A percentile compares a stretch with the other conserved stretches of the same genome.
Conservation (phyloP, 2,329 filamentous ascomycete genomes). For the Sclerotinia spermophila region DNA sequence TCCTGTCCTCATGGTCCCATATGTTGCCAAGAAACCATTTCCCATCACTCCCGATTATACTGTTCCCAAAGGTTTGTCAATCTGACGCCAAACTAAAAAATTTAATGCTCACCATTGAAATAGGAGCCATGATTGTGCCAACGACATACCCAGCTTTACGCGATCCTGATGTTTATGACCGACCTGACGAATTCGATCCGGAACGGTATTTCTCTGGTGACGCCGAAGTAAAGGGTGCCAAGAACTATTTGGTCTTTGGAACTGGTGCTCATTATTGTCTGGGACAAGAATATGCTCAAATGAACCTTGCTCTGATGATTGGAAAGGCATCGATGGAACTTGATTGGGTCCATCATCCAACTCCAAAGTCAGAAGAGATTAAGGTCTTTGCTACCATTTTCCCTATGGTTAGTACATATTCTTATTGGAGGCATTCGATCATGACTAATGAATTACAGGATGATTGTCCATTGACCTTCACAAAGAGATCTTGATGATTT, state of each 20-base stretch:
- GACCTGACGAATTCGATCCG: conserved; percentile 84
- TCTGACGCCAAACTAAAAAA: neutral
- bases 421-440: neutral
- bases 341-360: conserved; percentile 87
- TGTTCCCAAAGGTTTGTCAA: conserved; percentile 72
- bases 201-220: conserved; percentile 89
- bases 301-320: conserved; percentile 84
- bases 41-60: conserved; percentile 84
- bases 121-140: conserved; percentile 88
- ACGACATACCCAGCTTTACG: conserved; percentile 87
- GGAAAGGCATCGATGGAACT: conserved; percentile 84
- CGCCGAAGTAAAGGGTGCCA: conserved; percentile 72
- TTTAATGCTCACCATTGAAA: conserved; percentile 21
- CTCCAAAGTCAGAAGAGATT: conserved; percentile 83
- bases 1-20: conserved; percentile 95
- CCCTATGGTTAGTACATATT: conserved; percentile 66
- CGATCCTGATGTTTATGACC: conserved; percentile 86
- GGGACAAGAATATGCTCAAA: conserved; percentile 84
- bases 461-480: conserved; percentile 20
- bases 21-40: conserved; percentile 91
- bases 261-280: conserved; percentile 95
- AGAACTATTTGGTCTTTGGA: conserved; percentile 97
- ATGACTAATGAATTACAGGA: conserved; percentile 17
- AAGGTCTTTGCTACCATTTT: conserved; percentile 99
- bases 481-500: conserved; percentile 11